Conservation (phyloP, 805 yeast species). For the Schwanniomyces polymorphus region DNA sequence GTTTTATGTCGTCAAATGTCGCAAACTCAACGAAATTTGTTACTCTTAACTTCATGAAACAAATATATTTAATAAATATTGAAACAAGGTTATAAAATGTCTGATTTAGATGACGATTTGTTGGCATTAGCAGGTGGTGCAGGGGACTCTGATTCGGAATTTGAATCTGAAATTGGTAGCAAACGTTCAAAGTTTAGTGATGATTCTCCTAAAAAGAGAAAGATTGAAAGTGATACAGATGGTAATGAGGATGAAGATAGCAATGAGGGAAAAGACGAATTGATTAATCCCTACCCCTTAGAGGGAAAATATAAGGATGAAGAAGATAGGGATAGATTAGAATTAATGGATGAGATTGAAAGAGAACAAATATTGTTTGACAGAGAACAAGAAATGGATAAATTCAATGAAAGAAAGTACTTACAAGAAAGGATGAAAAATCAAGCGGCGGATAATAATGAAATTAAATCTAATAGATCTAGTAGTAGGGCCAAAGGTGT, state of each 20-base stretch:
- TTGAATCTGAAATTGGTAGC: constrained; percentile 11
- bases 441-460: constrained; percentile 28
- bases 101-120: constrained; percentile 91
- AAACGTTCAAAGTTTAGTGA: constrained; percentile 15
- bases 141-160: constrained; percentile 20
- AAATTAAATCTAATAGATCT: constrained; percentile 34
- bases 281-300: constrained; percentile 81
- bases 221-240: constrained; percentile 15
- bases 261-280: constrained; percentile 35
- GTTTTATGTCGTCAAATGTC: not conserved
- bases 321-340: constrained; percentile 61
- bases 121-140: constrained; percentile 83
- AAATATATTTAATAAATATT: not conserved
- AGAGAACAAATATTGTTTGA: constrained; percentile 91
- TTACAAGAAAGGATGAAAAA: constrained; percentile 79
- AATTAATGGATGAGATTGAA: constrained; percentile 85
- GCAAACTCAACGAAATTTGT: not conserved
- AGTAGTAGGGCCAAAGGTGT: constrained; percentile 35
- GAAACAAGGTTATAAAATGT: constrained; percentile 42
- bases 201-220: constrained; percentile 30
- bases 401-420: constrained; percentile 78
- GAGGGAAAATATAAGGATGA: constrained; percentile 90
- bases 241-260: constrained; percentile 28
- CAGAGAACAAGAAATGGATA: constrained; percentile 89
- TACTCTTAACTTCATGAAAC: not conserved